phyloP scores from a whole-genome alignment of 2,329 filamentous ascomycete genomes.

The Xylariaceae sp. region DNA sequence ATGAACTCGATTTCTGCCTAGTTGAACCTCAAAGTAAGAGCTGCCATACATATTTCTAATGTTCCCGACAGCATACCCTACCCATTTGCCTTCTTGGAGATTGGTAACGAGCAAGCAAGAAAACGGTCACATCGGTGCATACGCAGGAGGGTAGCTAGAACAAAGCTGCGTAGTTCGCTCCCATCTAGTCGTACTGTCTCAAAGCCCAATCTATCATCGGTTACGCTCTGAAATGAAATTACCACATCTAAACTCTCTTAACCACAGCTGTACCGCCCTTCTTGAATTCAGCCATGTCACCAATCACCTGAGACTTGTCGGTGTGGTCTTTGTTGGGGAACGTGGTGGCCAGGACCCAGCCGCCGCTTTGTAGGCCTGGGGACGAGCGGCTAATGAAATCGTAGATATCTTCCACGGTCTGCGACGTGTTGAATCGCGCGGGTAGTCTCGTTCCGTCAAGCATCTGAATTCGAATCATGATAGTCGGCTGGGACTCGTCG shows the following conservation, averaged over 20 bases:
- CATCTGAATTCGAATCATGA: slow-evolving; percentile 71
- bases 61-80: too few species aligned
- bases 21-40: too few species aligned
- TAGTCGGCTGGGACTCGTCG: slow-evolving; percentile 60
- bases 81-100: not conserved
- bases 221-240: not conserved
- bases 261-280: slow-evolving; percentile 60
- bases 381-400: slow-evolving; percentile 64
- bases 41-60: too few species aligned
- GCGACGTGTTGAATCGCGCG: slow-evolving; percentile 75
- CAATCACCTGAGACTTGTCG: slow-evolving; percentile 55
- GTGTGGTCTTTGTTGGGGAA: slow-evolving; percentile 78
- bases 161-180: not conserved
- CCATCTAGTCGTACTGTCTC: not conserved
- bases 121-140: not conserved
- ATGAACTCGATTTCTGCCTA: too few species aligned
- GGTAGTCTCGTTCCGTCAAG: slow-evolving; percentile 70
- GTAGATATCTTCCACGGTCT: slow-evolving; percentile 74
- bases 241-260: slow-evolving; percentile 37
- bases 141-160: too few species aligned
- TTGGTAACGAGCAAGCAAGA: not conserved
- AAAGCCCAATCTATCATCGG: not conserved
- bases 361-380: slow-evolving; percentile 48
- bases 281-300: slow-evolving; percentile 60
- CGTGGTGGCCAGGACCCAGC: slow-evolving; percentile 72